A percentile compares a stretch with the other conserved stretches of the same genome.
Conservation (phyloP, 495 filamentous ascomycete genomes). For the Aspergillus taichungensis region DNA sequence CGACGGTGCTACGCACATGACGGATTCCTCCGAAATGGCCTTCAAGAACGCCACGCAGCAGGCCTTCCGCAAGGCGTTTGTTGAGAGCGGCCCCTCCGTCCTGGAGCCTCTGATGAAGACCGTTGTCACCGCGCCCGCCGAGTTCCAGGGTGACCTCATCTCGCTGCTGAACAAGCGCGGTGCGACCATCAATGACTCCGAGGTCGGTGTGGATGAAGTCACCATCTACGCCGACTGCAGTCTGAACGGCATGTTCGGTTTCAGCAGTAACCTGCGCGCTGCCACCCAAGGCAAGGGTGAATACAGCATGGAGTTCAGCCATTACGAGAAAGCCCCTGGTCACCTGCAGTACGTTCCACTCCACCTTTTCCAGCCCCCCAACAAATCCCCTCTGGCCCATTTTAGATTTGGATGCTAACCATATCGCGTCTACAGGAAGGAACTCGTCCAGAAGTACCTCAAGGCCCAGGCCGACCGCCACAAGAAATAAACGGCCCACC, state of each 20-base stretch:
- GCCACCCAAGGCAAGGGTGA: constrained; percentile 98
- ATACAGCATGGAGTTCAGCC: constrained; percentile 97
- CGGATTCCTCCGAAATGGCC: constrained; percentile 96
- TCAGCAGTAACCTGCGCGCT: constrained; percentile 79
- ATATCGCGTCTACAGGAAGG: constrained; percentile 48
- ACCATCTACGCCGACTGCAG: constrained; percentile 88
- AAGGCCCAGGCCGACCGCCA: constrained; percentile 74
- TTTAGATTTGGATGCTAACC: neutral
- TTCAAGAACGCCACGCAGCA: constrained; percentile 96
- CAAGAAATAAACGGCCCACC: constrained; percentile 44
- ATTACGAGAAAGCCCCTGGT: constrained; percentile 78
- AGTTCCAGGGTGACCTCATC: constrained; percentile 97
- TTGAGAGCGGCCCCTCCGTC: constrained; percentile 63
- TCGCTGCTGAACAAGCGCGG: constrained; percentile 94
- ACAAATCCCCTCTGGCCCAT: neutral
- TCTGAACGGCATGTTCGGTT: constrained; percentile 96
- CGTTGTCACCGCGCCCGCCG: constrained; percentile 84
- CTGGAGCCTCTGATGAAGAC: constrained; percentile 99
- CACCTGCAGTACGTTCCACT: constrained; percentile 73
- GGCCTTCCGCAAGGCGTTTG: constrained; percentile 94
- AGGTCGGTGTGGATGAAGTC: constrained; percentile 92
- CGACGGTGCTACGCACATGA: constrained; percentile 96
- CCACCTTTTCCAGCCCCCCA: neutral
- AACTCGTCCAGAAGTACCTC: constrained; percentile 78
- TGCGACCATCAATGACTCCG: constrained; percentile 89